These are phyloP conservation scores for Cutaneotrichosporon sp. DNA, from an alignment of 1,284 basidiomycete species.

Conservation along the genomic window DNA sequence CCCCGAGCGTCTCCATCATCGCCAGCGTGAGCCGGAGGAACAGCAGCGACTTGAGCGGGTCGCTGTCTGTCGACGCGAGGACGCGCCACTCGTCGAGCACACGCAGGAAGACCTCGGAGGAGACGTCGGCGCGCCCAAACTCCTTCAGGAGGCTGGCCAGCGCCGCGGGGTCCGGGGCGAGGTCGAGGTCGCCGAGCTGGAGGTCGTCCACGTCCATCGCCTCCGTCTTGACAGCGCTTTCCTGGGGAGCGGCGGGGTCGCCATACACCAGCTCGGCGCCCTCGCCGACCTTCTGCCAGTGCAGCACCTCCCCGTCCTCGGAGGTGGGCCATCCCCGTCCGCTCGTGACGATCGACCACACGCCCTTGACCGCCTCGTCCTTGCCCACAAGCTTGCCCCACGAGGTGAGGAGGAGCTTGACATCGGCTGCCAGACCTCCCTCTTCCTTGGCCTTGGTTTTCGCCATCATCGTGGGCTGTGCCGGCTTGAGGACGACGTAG, in stretches of 20 bases:
- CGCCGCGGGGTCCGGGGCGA: slow-evolving; percentile 70
- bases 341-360: slow-evolving; percentile 64
- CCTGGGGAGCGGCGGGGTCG: slow-evolving; percentile 26
- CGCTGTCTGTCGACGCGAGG: slow-evolving; percentile 51
- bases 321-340: slow-evolving; percentile 54
- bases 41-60: slow-evolving; percentile 57
- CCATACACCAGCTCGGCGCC: slow-evolving; percentile 18
- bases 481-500: slow-evolving; percentile 59
- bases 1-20: slow-evolving; percentile 69
- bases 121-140: slow-evolving; percentile 67
- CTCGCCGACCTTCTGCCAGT: slow-evolving; percentile 30
- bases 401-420: slow-evolving; percentile 63
- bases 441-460: slow-evolving; percentile 58
- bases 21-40: slow-evolving; percentile 75
- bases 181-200: slow-evolving; percentile 62
- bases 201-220: slow-evolving; percentile 59
- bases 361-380: slow-evolving; percentile 60
- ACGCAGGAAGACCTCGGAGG: slow-evolving; percentile 69
- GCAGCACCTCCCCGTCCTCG: slow-evolving; percentile 27
- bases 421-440: slow-evolving; percentile 54
- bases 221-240: slow-evolving; percentile 34
- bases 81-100: slow-evolving; percentile 70
- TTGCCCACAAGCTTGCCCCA: slow-evolving; percentile 69
- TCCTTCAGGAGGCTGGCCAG: slow-evolving; percentile 67
- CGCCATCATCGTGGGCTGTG: slow-evolving; percentile 12